phyloP scores from a whole-genome alignment of 2,329 filamentous ascomycete species.

The Fusarium transvaalense region DNA sequence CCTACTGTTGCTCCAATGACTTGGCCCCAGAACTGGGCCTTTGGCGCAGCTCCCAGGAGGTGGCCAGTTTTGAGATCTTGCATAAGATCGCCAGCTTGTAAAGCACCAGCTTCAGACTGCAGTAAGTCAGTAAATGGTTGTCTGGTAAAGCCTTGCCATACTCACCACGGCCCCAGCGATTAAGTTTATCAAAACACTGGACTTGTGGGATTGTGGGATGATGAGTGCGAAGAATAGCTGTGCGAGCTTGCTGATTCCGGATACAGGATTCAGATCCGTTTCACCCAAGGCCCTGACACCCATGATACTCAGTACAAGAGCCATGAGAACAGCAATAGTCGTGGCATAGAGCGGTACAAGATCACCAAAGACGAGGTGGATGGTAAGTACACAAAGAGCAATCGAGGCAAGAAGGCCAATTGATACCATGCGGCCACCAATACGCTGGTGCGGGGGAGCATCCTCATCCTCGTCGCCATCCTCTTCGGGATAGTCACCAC shows the following conservation, averaged over 20 bases:
- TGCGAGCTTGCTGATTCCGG: slow-evolving; percentile 95
- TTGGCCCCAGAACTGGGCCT: slow-evolving; percentile 96
- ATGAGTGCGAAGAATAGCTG: slow-evolving; percentile 95
- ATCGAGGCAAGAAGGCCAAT: slow-evolving; percentile 84
- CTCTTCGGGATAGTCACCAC: slow-evolving; percentile 12
- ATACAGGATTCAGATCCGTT: slow-evolving; percentile 96
- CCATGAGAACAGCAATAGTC: slow-evolving; percentile 83
- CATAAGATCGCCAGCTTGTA: slow-evolving; percentile 96
- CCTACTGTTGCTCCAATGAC: slow-evolving; percentile 90
- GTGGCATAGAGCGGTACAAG: slow-evolving; percentile 84
- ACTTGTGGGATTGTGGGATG: slow-evolving; percentile 82
- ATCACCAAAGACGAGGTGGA: slow-evolving; percentile 84
- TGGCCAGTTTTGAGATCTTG: slow-evolving; percentile 98
- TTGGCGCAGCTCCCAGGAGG: slow-evolving; percentile 89
- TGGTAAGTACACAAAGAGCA: slow-evolving; percentile 81
- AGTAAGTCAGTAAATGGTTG: slow-evolving; percentile 7
- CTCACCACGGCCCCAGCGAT: slow-evolving; percentile 85
- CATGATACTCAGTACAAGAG: slow-evolving; percentile 82
- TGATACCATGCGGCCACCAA: slow-evolving; percentile 77
- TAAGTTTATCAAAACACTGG: slow-evolving; percentile 93
- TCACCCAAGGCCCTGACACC: slow-evolving; percentile 77
- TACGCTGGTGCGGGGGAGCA: slow-evolving; percentile 84
- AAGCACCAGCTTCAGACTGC: slow-evolving; percentile 70
- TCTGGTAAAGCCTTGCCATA: slow-evolving; percentile 10
- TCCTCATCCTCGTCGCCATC: slow-evolving; percentile 73